Conservation (phyloP, 371 early-diverging fungal species). For the Circinella umbellata region DNA sequence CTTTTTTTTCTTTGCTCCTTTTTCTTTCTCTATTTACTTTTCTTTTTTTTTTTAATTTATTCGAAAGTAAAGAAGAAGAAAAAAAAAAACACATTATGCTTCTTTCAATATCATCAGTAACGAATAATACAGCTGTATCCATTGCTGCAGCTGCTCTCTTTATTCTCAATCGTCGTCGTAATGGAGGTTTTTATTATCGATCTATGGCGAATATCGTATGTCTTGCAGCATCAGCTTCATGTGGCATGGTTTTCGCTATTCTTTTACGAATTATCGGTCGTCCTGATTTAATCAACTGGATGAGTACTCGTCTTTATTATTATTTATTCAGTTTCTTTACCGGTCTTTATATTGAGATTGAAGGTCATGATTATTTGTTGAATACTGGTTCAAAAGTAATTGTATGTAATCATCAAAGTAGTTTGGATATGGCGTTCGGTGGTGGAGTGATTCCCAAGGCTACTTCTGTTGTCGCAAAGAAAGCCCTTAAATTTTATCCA, state of each 20-base stretch:
- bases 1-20: too few species aligned
- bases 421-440: slow-evolving; percentile 78
- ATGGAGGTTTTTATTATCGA: slow-evolving; percentile 16
- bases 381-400: slow-evolving; percentile 40
- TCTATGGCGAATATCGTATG: slow-evolving; percentile 27
- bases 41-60: neutral
- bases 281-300: slow-evolving; percentile 59
- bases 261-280: slow-evolving; percentile 46
- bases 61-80: neutral
- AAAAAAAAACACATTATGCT: neutral
- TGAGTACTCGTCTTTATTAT: slow-evolving; percentile 63
- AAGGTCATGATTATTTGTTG: slow-evolving; percentile 61
- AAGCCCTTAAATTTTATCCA: slow-evolving; percentile 76
- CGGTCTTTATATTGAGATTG: slow-evolving; percentile 62
- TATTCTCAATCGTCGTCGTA: neutral
- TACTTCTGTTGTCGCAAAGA: slow-evolving; percentile 84
- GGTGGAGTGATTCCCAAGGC: slow-evolving; percentile 73
- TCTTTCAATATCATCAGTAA: neutral
- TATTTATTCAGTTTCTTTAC: slow-evolving; percentile 49
- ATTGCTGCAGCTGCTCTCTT: neutral
- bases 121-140: neutral
- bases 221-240: slow-evolving; percentile 23
- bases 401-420: slow-evolving; percentile 88
- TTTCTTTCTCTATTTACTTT: neutral
- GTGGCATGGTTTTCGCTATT: slow-evolving; percentile 32